These are phyloP conservation scores for Gyromitra esculenta DNA, from an alignment of 2,329 filamentous ascomycete genomes.

Conservation along the genomic window DNA sequence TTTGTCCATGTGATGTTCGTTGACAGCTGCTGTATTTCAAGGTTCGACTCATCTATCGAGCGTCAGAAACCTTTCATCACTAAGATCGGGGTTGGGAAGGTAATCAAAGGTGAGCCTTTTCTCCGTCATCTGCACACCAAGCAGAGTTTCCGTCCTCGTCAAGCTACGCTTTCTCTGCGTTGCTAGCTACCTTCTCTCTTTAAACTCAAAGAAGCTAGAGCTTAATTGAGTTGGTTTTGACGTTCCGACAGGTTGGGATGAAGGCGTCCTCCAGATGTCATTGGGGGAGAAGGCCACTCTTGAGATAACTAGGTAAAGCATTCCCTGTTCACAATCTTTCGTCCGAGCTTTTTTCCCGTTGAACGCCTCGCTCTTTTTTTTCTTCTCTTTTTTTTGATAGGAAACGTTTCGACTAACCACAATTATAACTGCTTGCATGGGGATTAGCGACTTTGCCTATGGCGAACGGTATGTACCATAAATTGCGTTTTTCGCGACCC, in stretches of 20 bases:
- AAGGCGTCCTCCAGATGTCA: conserved; percentile 86
- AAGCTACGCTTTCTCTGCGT: conserved; percentile 42
- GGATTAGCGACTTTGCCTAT: conserved; percentile 71
- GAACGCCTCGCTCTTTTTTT: conserved; percentile 15
- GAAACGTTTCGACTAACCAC: conserved; percentile 30
- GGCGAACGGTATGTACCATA: conserved; percentile 66
- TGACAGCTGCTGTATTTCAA: conserved; percentile 60
- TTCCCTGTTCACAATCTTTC: conserved; percentile 29
- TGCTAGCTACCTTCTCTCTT: conserved; percentile 24
- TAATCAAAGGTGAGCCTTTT: conserved; percentile 78
- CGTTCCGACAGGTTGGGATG: conserved; percentile 75
- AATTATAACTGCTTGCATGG: conserved; percentile 53
- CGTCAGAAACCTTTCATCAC: conserved; percentile 77
- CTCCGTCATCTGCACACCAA: conserved; percentile 8
- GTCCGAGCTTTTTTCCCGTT: conserved; percentile 39
- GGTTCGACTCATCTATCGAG: conserved; percentile 87
- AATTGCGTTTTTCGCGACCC: conserved; percentile 18
- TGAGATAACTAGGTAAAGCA: conserved; percentile 61
- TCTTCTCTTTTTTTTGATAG: conserved; percentile 21
- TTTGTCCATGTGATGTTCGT: neutral
- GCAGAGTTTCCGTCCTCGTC: conserved; percentile 16
- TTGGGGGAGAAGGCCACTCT: conserved; percentile 89
- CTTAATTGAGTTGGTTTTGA: conserved; percentile 33
- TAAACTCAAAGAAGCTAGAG: conserved; percentile 43
- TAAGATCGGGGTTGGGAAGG: conserved; percentile 80